A percentile compares a stretch with the other conserved stretches of the same genome.
Conservation (phyloP, 768 basidiomycete species). For the Naganishia vishniacii region DNA sequence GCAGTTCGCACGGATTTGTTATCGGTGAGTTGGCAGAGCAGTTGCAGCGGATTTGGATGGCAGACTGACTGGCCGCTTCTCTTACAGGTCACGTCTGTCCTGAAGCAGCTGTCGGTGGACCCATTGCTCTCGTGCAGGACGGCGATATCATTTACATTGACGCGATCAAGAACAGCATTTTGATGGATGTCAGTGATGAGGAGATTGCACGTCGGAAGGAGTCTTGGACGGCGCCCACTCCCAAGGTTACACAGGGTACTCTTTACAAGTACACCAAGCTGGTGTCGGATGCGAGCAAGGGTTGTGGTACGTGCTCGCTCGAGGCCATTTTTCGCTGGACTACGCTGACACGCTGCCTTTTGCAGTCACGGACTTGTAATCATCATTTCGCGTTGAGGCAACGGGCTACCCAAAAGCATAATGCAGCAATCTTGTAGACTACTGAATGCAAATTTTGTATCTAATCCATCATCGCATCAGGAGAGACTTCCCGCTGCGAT, state of each 20-base stretch:
- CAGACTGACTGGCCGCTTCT: constrained; percentile 7
- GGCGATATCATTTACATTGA: constrained; percentile 58
- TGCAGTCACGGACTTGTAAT: constrained; percentile 23
- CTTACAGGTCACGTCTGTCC: constrained; percentile 80
- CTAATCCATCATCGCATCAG: no score
- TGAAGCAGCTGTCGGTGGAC: constrained; percentile 88
- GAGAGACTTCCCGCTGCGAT: no score
- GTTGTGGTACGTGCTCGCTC: constrained; percentile 55
- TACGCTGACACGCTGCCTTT: background rate
- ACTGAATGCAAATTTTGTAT: background rate
- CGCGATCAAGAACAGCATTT: constrained; percentile 43
- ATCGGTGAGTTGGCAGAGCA: constrained; percentile 40
- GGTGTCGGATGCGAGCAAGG: constrained; percentile 84
- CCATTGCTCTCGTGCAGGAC: constrained; percentile 81
- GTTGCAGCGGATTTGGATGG: background rate
- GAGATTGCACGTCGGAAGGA: constrained; percentile 69
- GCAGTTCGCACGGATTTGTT: constrained; percentile 94
- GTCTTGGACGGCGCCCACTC: constrained; percentile 74
- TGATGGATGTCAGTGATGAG: constrained; percentile 62
- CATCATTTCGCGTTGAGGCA: background rate
- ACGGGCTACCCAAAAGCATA: background rate
- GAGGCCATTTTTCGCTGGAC: background rate
- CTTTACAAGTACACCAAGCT: constrained; percentile 73
- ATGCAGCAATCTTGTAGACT: constrained; percentile 2
- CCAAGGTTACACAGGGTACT: constrained; percentile 55